Evolutionary conservation across 768 basidiomycete genomes (phyloP).

Genomic region (Dendrothele bispora): DNA sequence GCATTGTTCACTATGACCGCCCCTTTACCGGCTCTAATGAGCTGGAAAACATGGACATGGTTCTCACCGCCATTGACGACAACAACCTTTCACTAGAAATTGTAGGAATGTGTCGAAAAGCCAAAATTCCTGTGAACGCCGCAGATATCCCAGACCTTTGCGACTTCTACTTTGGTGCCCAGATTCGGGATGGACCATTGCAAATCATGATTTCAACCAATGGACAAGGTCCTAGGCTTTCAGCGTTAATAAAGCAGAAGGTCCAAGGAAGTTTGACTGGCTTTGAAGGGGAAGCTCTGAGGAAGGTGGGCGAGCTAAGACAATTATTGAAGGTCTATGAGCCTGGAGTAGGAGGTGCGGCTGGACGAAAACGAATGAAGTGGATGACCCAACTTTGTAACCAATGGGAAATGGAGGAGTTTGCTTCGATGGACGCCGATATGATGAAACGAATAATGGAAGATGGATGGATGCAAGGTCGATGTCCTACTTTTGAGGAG

Average conservation of each 20-base stretch:
- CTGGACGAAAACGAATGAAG: constrained; percentile 81
- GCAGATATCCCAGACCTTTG: constrained; percentile 95
- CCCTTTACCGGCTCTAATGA: constrained; percentile 65
- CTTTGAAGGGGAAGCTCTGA: constrained; percentile 74
- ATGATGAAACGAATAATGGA: constrained; percentile 69
- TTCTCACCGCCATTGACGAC: constrained; percentile 92
- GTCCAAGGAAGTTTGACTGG: constrained; percentile 71
- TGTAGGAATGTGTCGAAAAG: constrained; percentile 62
- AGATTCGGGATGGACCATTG: constrained; percentile 85
- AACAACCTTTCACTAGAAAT: constrained; percentile 71
- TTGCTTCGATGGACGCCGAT: constrained; percentile 65
- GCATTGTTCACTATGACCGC: constrained; percentile 73
- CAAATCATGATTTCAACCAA: constrained; percentile 97
- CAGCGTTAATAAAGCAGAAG: constrained; percentile 73
- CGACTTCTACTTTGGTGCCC: constrained; percentile 98
- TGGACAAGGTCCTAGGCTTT: constrained; percentile 89
- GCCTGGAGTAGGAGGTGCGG: constrained; percentile 76
- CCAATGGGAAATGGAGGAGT: constrained; percentile 80
- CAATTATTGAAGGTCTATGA: constrained; percentile 72
- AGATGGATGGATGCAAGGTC: constrained; percentile 80
- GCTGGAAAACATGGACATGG: constrained; percentile 74
- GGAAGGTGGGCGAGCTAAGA: constrained; percentile 76
- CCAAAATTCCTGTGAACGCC: constrained; percentile 86
- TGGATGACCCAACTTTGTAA: constrained; percentile 93
- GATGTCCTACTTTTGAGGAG: constrained; percentile 44